Evolutionary conservation across 2,329 filamentous ascomycete species (phyloP), one percentile per base, ranked within the genome.

Genomic region (Beauveria brongniartii): DNA sequence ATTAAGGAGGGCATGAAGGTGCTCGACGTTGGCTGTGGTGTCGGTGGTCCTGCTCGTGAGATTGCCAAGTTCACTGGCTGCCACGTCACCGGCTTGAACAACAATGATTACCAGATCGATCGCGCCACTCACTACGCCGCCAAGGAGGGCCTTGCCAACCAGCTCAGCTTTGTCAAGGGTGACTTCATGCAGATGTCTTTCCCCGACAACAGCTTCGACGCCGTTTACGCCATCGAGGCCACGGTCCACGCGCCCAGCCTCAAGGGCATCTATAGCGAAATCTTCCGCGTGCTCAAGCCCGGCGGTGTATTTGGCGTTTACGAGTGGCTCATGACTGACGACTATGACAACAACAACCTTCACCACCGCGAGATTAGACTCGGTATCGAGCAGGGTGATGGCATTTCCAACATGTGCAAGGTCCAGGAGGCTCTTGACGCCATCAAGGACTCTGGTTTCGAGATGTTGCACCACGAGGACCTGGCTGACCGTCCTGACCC

Each of bases 241-340:
- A 97, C 92, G 1, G 89, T 93, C 50, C 92, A 97, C 73, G 92
- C 92, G 1, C 92, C 92, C 47, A 89, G 86, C 57, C 82, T 96
- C 22, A 87, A 90, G 68, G 92, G 90, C 64, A 91, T 96, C 65
- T 97, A 97, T 79, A 86, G 84, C 74, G 88, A 96, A 74, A 96
- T 97, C 69, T 90, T 87, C 82, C 88, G 90, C 41, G 91, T 96
- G 34, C 80, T 97, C 63, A 97, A 96, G 82, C 92, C 92, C n/a
- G 92, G 92, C 63, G 92, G 92, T 72, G 81, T 89, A 59, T 97
- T 97, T 69, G 92, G 92, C 70, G 92, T 96, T 56, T 96, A 96
- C 77, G 92, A 97, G 75, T 96, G 92, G 92, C 80, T 96, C 69
- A 96, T 97, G 92, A 96, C 91, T 14, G 91, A 96, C 64, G 79